Evolutionary conservation across 2,329 filamentous ascomycete species (phyloP).

Genomic region (Sporothrix brasiliensis): DNA sequence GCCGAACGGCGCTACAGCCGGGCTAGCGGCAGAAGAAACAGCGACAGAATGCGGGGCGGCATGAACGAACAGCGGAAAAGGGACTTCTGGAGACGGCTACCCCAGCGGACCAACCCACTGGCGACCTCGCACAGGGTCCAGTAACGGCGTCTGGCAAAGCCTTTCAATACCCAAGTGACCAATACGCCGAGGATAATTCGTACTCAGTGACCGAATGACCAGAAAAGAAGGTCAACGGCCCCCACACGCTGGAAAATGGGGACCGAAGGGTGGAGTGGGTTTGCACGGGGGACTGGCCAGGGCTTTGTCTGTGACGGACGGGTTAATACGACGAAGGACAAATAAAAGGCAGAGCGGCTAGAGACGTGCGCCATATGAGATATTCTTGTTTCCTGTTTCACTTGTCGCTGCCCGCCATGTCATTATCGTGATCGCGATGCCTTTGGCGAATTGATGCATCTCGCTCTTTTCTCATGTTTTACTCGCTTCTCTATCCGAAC

Average conservation of each 20-base stretch:
- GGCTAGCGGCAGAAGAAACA: conserved; percentile 20
- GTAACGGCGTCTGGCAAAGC: too few relatives aligned
- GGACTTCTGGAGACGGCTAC: not conserved
- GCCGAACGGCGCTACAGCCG: conserved; percentile 8
- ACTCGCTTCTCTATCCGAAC: too few relatives aligned
- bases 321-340: too few relatives aligned
- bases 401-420: not conserved
- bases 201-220: not conserved
- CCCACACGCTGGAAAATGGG: conserved; percentile 18
- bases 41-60: conserved; percentile 6
- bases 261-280: conserved; percentile 19
- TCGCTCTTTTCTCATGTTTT: not conserved
- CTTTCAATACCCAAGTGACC: not conserved
- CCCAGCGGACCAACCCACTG: not conserved
- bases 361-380: too few relatives aligned
- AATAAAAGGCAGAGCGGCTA: too few relatives aligned
- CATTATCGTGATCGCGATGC: not conserved
- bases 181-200: not conserved
- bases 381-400: not conserved
- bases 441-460: not conserved
- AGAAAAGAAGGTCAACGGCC: not conserved
- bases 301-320: not conserved
- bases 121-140: not conserved
- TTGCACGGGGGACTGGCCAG: not conserved
- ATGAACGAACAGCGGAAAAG: not conserved